Evolutionary conservation across 768 basidiomycete genomes (phyloP), one percentile per base, ranked within the genome.

Genomic region (Lactifluus pinguis): DNA sequence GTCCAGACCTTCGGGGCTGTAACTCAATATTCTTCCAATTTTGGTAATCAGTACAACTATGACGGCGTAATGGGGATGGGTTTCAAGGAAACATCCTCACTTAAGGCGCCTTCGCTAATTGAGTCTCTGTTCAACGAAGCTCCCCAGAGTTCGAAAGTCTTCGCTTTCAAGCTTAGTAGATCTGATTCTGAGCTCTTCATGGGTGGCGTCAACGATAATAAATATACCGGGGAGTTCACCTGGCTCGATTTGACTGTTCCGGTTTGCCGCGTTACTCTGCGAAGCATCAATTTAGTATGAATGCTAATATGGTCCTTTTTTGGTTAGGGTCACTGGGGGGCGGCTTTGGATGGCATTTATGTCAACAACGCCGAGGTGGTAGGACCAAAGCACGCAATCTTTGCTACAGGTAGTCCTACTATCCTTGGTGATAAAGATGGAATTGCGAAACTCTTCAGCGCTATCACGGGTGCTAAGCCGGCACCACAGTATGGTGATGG

Each of bases 331-430:
- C 66, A 57, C 61, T 69, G 68, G 68, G 65, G 68, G 41, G 60
- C 64, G 42, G 45, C 41, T 9, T 51, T 66, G 21, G 54, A 64
- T 39, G 8, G 36, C 3, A 25, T 66, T 44, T 53, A 52, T 8
- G 66, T 60, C 29, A 39, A 55, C 21, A 53, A 42, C 52, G 38
- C 5, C 25, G 6, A 4, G 10, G 19, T 45, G 39, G 6, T 45
- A 19, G 32, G 42, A n/a, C n/a, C n/a, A n/a, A 55, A 21, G 4
- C 13, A 19, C 53, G 49, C 68, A 13, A 66, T 70, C 48, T 60
- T 67, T 38, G 68, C 65, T 47, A 62, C 49, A 65, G 67, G 68
- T n/a, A 68, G 66, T 11, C 65, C 68, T 4, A 47, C 53, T 29
- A 61, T 69, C 53, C n/a, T 68, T 42, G 68, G 66, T 10, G 61